Evolutionary conservation across 1,139 yeast genomes (phyloP).

Genomic region (Geotrichum candidum): DNA sequence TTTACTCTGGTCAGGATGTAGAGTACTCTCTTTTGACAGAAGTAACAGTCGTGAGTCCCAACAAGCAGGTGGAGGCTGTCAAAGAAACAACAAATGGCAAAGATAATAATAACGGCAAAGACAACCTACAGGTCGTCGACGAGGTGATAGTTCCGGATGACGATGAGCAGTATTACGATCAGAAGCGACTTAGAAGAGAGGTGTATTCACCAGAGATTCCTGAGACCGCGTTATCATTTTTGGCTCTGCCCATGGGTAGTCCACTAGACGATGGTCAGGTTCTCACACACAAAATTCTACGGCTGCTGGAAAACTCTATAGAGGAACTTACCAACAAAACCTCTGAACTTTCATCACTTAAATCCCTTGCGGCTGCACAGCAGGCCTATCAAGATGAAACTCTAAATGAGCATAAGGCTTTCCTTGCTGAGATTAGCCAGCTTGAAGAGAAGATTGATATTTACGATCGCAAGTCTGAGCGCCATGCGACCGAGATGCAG

Average conservation of each 20-base stretch:
- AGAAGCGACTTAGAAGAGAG: constrained; percentile 61
- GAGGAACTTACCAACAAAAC: constrained; percentile 20
- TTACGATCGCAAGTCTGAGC: constrained; percentile 29
- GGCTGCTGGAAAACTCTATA: constrained; percentile 31
- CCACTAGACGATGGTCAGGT: constrained; percentile 46
- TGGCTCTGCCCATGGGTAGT: constrained; percentile 18
- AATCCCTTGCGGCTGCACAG: constrained; percentile 30
- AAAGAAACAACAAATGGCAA: constrained; percentile 31
- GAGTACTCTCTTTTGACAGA: constrained; percentile 75
- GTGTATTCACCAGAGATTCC: constrained; percentile 21
- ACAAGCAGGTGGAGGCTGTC: not conserved
- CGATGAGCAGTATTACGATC: constrained; percentile 46
- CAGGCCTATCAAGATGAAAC: constrained; percentile 27
- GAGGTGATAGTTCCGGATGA: constrained; percentile 5
- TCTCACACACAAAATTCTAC: constrained; percentile 47
- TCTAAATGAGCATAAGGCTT: constrained; percentile 37
- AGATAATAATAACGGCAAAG: constrained; percentile 27
- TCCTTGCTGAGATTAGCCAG: constrained; percentile 29
- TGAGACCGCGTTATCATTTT: constrained; percentile 14
- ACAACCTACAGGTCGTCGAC: not conserved
- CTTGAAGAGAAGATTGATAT: constrained; percentile 26
- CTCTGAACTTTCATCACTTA: constrained; percentile 35
- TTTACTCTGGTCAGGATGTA: constrained; percentile 64
- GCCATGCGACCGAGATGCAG: constrained; percentile 18
- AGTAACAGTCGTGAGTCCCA: constrained; percentile 40